These are phyloP conservation scores for Lachancea kluyveri DNA, from an alignment of 805 yeast species.

Conservation along the genomic window DNA sequence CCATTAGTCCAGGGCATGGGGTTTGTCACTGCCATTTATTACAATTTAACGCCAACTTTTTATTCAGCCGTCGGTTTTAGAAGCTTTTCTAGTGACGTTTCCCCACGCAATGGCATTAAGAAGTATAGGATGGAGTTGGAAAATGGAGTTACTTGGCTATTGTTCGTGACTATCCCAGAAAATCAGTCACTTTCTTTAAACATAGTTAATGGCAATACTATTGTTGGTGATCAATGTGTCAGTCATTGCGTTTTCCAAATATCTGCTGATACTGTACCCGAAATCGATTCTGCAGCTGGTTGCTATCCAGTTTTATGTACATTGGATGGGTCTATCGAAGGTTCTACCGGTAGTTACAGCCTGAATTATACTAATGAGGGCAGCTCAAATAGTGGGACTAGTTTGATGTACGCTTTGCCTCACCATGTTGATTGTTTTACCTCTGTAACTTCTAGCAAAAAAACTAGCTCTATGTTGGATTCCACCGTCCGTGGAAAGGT, in stretches of 20 bases:
- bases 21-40: slow-evolving; percentile 61
- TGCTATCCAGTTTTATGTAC: slow-evolving; percentile 46
- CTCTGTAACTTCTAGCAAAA: slow-evolving; percentile 18
- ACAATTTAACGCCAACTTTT: slow-evolving; percentile 46
- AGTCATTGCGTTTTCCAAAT: slow-evolving; percentile 54
- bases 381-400: slow-evolving; percentile 36
- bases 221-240: slow-evolving; percentile 14
- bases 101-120: slow-evolving; percentile 35
- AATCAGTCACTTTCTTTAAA: slow-evolving; percentile 28
- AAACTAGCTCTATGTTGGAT: slow-evolving; percentile 28
- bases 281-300: slow-evolving; percentile 60
- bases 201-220: slow-evolving; percentile 14
- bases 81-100: slow-evolving; percentile 36
- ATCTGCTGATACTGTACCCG: slow-evolving; percentile 40
- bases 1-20: slow-evolving; percentile 83
- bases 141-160: slow-evolving; percentile 58
- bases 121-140: slow-evolving; percentile 52
- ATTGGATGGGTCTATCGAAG: slow-evolving; percentile 37
- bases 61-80: slow-evolving; percentile 63
- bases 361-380: slow-evolving; percentile 42
- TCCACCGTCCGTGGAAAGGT: slow-evolving; percentile 47
- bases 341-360: slow-evolving; percentile 35
- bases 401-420: slow-evolving; percentile 58
- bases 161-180: slow-evolving; percentile 49
- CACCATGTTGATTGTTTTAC: slow-evolving; percentile 51